Conservation (phyloP, 2,329 filamentous ascomycete species). For the Monilinia polystroma region DNA sequence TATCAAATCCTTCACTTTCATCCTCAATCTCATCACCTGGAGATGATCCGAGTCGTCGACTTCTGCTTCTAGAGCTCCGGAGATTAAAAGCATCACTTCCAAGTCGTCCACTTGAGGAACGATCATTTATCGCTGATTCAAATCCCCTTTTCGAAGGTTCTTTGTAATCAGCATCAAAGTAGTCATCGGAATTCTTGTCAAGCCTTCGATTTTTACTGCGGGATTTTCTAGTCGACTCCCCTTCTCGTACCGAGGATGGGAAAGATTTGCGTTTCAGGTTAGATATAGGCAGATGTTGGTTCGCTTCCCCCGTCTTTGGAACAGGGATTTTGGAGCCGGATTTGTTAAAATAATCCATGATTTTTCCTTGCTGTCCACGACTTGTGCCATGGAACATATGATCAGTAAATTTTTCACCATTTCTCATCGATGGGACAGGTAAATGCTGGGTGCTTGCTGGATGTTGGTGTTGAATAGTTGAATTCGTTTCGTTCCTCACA, state of each 20-base stretch:
- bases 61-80: slow-evolving; percentile 11
- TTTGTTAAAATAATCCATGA: slow-evolving; percentile 6
- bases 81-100: slow-evolving; percentile 11
- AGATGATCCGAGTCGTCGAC: slow-evolving; percentile 2
- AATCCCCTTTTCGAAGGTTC: neutral
- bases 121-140: neutral
- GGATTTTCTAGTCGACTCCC: neutral
- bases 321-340: neutral
- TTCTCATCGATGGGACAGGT: neutral
- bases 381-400: neutral
- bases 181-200: neutral
- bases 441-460: neutral
- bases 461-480: neutral
- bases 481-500: neutral
- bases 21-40: neutral
- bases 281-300: neutral
- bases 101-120: neutral
- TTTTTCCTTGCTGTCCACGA: neutral
- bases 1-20: neutral
- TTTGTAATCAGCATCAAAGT: slow-evolving; percentile 9
- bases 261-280: slow-evolving; percentile 14
- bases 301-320: neutral
- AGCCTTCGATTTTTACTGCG: slow-evolving; percentile 12
- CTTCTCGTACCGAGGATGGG: neutral
- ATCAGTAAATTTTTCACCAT: neutral